Percentiles rank a stretch among this genome's conserved stretches.
Evolutionary conservation across 768 basidiomycete species (phyloP).

Genomic region (Leccinellum luteum): DNA sequence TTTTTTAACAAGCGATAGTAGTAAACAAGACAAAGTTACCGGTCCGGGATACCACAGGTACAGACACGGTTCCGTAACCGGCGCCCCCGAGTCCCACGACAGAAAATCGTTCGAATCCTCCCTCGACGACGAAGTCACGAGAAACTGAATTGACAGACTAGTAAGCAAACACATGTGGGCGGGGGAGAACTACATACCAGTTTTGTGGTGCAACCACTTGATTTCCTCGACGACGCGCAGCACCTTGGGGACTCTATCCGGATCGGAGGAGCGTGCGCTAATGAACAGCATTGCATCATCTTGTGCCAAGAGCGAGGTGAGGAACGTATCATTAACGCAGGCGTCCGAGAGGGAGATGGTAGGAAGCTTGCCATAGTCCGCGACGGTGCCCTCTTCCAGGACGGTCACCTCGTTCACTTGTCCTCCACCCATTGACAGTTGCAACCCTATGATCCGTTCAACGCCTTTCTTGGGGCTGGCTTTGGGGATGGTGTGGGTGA

Average conservation of each 20-base stretch:
- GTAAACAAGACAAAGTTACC: too few relatives aligned
- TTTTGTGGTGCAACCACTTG: conserved; percentile 73
- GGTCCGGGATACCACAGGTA: too few relatives aligned
- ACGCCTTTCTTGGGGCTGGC: conserved; percentile 64
- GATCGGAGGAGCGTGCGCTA: conserved; percentile 61
- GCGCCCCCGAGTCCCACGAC: too few relatives aligned
- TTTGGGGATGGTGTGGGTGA: conserved; percentile 52
- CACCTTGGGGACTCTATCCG: conserved; percentile 71
- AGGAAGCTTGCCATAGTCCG: conserved; percentile 64
- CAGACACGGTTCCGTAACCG: too few relatives aligned
- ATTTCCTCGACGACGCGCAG: conserved; percentile 77
- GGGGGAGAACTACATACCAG: conserved; percentile 41
- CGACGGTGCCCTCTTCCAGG: conserved; percentile 57
- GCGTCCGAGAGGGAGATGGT: neutral
- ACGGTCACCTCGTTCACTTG: conserved; percentile 76
- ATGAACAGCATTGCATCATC: conserved; percentile 82
- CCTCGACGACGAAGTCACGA: too few relatives aligned
- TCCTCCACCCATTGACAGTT: conserved; percentile 57
- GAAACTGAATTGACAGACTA: too few relatives aligned
- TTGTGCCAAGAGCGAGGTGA: conserved; percentile 31
- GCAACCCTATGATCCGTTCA: conserved; percentile 70
- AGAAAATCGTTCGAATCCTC: too few relatives aligned
- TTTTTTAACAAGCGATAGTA: too few relatives aligned
- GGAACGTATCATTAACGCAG: neutral
- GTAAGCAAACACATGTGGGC: neutral